phyloP scores from a whole-genome alignment of 257 asterid genomes.

The Salvia hispanica region DNA sequence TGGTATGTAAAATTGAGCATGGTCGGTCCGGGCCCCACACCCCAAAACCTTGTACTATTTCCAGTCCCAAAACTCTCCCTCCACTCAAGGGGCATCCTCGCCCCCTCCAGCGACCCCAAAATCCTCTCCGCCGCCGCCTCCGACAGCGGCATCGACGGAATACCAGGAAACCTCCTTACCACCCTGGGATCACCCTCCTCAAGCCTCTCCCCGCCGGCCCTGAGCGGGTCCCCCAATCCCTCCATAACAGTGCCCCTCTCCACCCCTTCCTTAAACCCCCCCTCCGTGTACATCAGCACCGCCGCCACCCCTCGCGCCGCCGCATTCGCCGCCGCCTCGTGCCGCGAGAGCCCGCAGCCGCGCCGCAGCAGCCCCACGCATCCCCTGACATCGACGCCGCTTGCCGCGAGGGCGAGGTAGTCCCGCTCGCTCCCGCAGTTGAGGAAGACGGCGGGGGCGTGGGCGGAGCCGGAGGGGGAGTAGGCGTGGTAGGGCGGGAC shows the following conservation, averaged over 20 bases:
- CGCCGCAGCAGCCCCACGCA: conserved; percentile 85
- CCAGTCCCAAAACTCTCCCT: conserved; percentile 41
- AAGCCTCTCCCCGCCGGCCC: conserved; percentile 80
- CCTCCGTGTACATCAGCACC: conserved; percentile 85
- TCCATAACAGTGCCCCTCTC: conserved; percentile 95
- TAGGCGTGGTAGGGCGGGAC: conserved; percentile 81
- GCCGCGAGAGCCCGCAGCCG: conserved; percentile 70
- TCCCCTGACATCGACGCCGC: conserved; percentile 58
- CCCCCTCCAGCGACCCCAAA: conserved; percentile 58
- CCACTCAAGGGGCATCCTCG: conserved; percentile 57
- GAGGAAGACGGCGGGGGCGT: conserved; percentile 63
- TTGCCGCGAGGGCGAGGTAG: conserved; percentile 51
- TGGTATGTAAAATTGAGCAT: conserved; percentile 72
- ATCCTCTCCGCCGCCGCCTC: conserved; percentile 63
- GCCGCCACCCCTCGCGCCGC: conserved; percentile 81
- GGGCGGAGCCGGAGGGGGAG: conserved; percentile 82
- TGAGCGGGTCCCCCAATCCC: conserved; percentile 94
- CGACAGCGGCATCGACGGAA: conserved; percentile 91
- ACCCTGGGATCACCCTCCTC: conserved; percentile 52
- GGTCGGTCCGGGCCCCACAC: conserved; percentile 82
- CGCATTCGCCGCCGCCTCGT: conserved; percentile 69
- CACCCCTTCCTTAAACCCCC: conserved; percentile 60
- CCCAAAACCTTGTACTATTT: conserved; percentile 24
- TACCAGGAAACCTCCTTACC: conserved; percentile 55
- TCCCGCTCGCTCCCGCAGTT: conserved; percentile 82